Conservation (phyloP, 352 stramenopile species). For the Pythium inflatum region DNA sequence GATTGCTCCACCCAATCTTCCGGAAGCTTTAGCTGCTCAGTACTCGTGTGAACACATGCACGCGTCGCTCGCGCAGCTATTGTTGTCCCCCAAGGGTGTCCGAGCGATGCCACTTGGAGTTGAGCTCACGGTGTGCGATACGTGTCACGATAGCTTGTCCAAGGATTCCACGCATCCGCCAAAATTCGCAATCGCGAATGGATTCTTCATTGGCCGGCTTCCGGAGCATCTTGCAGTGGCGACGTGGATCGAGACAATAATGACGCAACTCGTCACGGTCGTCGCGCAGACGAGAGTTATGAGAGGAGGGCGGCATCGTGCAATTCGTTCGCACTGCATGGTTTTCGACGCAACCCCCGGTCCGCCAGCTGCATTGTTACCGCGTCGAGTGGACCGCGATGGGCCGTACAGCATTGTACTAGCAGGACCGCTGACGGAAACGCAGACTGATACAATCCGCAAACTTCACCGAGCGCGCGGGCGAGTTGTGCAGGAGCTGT, state of each 20-base stretch:
- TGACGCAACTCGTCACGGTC: slow-evolving; percentile 34
- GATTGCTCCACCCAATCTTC: no score
- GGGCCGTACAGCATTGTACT: slow-evolving; percentile 30
- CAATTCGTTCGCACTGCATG: slow-evolving; percentile 33
- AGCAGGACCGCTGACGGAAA: slow-evolving; percentile 24
- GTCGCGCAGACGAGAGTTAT: slow-evolving; percentile 31
- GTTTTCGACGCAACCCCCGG: slow-evolving; percentile 33
- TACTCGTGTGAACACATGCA: slow-evolving; percentile 12
- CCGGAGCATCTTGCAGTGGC: slow-evolving; percentile 1
- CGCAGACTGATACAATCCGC: slow-evolving; percentile 19
- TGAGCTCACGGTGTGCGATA: background rate
- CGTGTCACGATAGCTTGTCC: background rate
- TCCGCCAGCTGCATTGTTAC: slow-evolving; percentile 24
- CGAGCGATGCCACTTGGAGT: background rate
- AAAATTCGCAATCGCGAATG: slow-evolving; percentile 36
- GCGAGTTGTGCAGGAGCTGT: background rate
- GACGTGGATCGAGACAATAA: slow-evolving; percentile 14
- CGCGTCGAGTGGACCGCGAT: slow-evolving; percentile 12
- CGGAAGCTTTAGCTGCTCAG: background rate
- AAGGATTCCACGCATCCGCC: background rate
- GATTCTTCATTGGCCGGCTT: slow-evolving; percentile 28
- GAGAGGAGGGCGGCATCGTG: slow-evolving; percentile 26
- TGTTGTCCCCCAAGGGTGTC: background rate
- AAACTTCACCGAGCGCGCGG: slow-evolving; percentile 25
- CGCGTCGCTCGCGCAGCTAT: background rate